phyloP scores from a whole-genome alignment of 208 protist genomes.

The Naegleria fowleri region DNA sequence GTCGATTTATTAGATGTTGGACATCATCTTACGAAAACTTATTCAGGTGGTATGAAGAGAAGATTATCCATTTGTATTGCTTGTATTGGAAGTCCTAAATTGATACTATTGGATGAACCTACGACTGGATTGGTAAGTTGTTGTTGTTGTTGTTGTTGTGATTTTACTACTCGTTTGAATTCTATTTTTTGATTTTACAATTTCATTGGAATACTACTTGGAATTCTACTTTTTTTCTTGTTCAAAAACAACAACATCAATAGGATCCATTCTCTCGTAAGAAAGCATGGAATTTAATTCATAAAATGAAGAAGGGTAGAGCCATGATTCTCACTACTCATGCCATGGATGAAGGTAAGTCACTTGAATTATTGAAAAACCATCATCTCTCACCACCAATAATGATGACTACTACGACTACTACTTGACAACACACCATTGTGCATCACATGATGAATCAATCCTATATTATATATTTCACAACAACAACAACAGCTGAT shows the following conservation, averaged over 20 bases:
- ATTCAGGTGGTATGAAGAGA: slow-evolving; percentile 45
- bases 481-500: slow-evolving; percentile 41
- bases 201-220: not conserved
- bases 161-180: not conserved
- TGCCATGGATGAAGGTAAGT: slow-evolving; percentile 51
- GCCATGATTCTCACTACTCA: slow-evolving; percentile 60
- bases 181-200: not conserved
- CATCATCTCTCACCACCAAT: too few relatives aligned
- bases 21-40: not conserved
- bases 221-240: not conserved
- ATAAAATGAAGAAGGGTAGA: slow-evolving; percentile 35
- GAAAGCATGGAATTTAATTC: slow-evolving; percentile 60
- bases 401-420: too few relatives aligned
- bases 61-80: slow-evolving; percentile 34
- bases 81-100: slow-evolving; percentile 42
- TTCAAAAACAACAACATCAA: too few relatives aligned
- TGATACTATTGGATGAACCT: slow-evolving; percentile 53
- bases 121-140: not conserved
- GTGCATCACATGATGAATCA: too few relatives aligned
- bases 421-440: too few relatives aligned
- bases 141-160: too few relatives aligned
- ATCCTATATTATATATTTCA: too few relatives aligned
- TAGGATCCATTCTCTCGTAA: slow-evolving; percentile 52
- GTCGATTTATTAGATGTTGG: not conserved
- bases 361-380: slow-evolving; percentile 8